Evolutionary conservation across 1,284 basidiomycete genomes (phyloP).

Genomic region (Trametes hirsuta): DNA sequence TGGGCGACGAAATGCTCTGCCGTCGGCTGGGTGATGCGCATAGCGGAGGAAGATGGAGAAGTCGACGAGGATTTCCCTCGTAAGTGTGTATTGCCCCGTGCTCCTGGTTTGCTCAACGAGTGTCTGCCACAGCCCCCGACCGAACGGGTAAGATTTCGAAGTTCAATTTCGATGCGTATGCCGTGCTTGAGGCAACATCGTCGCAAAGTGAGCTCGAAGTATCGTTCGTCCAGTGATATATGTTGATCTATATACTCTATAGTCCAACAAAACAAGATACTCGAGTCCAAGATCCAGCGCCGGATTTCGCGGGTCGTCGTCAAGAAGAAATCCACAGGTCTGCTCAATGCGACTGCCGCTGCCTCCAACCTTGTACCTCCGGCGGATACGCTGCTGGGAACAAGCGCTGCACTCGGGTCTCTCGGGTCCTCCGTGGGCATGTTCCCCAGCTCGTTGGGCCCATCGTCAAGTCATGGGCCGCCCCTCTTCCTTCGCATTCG

Average conservation of each 20-base stretch:
- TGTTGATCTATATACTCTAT: not conserved
- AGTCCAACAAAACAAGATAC: conserved; percentile 84
- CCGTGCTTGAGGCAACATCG: conserved; percentile 76
- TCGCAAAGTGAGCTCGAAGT: conserved; percentile 65
- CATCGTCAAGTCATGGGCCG: conserved; percentile 71
- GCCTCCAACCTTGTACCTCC: conserved; percentile 35
- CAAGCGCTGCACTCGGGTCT: conserved; percentile 38
- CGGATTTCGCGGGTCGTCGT: conserved; percentile 71
- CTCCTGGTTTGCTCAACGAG: not conserved
- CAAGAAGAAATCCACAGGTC: conserved; percentile 52
- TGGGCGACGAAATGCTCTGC: conserved; percentile 68
- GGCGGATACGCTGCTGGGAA: conserved; percentile 31
- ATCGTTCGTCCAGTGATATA: not conserved
- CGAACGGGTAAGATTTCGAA: conserved; percentile 83
- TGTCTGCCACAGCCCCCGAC: conserved; percentile 74
- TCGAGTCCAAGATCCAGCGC: conserved; percentile 79
- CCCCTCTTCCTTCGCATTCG: conserved; percentile 81
- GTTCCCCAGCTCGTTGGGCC: conserved; percentile 66
- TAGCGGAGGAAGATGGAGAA: conserved; percentile 97
- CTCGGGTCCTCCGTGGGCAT: conserved; percentile 47
- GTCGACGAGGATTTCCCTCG: conserved; percentile 99
- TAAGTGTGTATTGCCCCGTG: conserved; percentile 40
- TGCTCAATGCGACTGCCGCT: conserved; percentile 26
- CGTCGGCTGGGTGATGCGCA: conserved; percentile 92
- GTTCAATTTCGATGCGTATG: conserved; percentile 92